These are phyloP conservation scores for Aspergillus nanangensis DNA, from an alignment of 495 filamentous ascomycete genomes.

Conservation along the genomic window DNA sequence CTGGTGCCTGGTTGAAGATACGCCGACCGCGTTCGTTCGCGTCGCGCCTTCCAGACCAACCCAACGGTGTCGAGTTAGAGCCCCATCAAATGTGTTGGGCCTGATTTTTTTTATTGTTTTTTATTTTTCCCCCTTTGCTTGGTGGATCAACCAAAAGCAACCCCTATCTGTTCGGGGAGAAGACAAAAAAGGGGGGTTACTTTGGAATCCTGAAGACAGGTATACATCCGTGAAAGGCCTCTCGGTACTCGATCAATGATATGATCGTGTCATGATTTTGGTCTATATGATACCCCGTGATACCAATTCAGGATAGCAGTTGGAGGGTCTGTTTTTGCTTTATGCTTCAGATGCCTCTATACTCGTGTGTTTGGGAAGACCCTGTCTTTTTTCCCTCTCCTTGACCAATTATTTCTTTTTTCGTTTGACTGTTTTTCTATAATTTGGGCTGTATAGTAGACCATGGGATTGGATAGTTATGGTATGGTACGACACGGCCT, in stretches of 20 bases:
- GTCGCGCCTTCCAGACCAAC: too few relatives aligned
- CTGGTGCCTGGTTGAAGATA: not conserved
- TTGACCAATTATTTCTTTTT: too few relatives aligned
- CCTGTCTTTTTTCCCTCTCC: too few relatives aligned
- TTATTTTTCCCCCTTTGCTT: too few relatives aligned
- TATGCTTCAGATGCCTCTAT: not conserved
- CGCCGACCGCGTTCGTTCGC: too few relatives aligned
- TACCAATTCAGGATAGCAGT: not conserved
- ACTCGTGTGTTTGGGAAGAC: too few relatives aligned
- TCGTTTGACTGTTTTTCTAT: not conserved
- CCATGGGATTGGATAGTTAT: not conserved
- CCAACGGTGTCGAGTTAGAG: too few relatives aligned
- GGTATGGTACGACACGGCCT: not conserved
- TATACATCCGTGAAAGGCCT: not conserved
- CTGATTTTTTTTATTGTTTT: too few relatives aligned
- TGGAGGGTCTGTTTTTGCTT: not conserved
- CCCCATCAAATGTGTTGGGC: too few relatives aligned
- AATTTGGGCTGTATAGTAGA: not conserved
- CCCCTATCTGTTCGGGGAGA: not conserved
- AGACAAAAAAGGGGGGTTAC: not conserved
- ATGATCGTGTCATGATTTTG: conserved; percentile 3
- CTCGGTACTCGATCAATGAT: not conserved
- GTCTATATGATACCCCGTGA: conserved; percentile 3
- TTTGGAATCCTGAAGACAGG: not conserved
- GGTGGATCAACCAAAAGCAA: too few relatives aligned